Conservation (phyloP, 2,329 filamentous ascomycete genomes). For the Monascus ruber region DNA sequence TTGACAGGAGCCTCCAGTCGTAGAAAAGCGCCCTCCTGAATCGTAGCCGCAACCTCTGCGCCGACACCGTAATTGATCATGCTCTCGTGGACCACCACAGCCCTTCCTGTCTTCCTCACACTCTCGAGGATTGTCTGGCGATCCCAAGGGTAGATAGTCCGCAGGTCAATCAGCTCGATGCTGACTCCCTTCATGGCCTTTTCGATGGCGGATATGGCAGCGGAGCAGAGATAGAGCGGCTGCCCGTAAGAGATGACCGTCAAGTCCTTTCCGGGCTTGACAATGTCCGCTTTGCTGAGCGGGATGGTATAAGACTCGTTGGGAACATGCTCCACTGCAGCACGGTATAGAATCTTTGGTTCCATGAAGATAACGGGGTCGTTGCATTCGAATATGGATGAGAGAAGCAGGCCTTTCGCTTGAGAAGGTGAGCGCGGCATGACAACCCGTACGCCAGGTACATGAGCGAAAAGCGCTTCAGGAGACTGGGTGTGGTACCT, state of each 20-base stretch:
- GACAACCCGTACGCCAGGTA: constrained; percentile 74
- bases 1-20: constrained; percentile 74
- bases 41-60: constrained; percentile 76
- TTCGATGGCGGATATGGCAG: constrained; percentile 64
- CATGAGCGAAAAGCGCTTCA: constrained; percentile 76
- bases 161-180: constrained; percentile 75
- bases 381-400: constrained; percentile 61
- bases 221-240: constrained; percentile 71
- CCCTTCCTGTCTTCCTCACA: constrained; percentile 75
- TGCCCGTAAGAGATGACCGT: constrained; percentile 85
- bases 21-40: constrained; percentile 79
- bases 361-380: constrained; percentile 92
- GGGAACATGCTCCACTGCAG: constrained; percentile 84
- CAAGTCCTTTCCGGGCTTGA: constrained; percentile 68
- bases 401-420: constrained; percentile 74
- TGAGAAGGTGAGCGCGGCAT: constrained; percentile 77
- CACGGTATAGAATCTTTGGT: constrained; percentile 84
- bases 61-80: constrained; percentile 86
- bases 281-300: constrained; percentile 70
- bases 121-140: constrained; percentile 67
- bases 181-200: constrained; percentile 59
- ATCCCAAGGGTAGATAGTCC: constrained; percentile 89
- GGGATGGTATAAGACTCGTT: constrained; percentile 70
- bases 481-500: constrained; percentile 79
- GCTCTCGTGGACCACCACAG: constrained; percentile 81